Base-by-base conservation (phyloP, 176 grass and related monocot species). In the Otatea glauca region DNA sequence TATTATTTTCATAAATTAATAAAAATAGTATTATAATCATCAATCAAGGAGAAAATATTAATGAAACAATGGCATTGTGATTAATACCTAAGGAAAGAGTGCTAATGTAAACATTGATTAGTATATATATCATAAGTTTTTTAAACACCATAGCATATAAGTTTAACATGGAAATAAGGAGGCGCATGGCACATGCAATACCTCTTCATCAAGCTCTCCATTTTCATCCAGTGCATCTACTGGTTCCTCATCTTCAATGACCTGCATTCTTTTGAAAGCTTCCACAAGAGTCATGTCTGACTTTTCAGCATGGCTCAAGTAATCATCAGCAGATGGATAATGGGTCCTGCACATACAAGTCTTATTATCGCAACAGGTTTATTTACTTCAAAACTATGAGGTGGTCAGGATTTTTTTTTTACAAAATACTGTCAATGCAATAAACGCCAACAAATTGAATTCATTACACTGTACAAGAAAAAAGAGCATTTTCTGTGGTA, bases 221-320 rank as follows among this genome's bases (percentile, higher is more conserved):
- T 91, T 92, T 90, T 96, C 93, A 86, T 88, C 78, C 7, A 55
- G 49, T 67, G 68, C 86, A 80, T 96, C 96, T 81, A 79, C 68
- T 62, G 81, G 81, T 43, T 81, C 66, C 54, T 89, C 93, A 24
- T 99, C 89, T 85, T 99, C 88, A 86, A 35, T 66, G 53, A 95
- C 80, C 81, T 91, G 96, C 91, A 99, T 94, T 41, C 44, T 82
- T 89, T 94, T 99, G 83, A 99, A 99, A 82, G 88, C 91, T 91
- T 99, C 96, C 23, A 96, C 91, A 34, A 92, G 91, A 88, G 89
- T 93, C 72, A 58, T 45, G 29, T 85, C 88, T 44, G 93, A 88
- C 73, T 89, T 94, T 68, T 90, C 91, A n/a, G 88, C 68, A 88
- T 89, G 81, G 42, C 83, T 99, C 51, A 86, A 87, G 74, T 96